Evolutionary conservation across 2,329 filamentous ascomycete species (phyloP).

Genomic region (Aulographum hederae): DNA sequence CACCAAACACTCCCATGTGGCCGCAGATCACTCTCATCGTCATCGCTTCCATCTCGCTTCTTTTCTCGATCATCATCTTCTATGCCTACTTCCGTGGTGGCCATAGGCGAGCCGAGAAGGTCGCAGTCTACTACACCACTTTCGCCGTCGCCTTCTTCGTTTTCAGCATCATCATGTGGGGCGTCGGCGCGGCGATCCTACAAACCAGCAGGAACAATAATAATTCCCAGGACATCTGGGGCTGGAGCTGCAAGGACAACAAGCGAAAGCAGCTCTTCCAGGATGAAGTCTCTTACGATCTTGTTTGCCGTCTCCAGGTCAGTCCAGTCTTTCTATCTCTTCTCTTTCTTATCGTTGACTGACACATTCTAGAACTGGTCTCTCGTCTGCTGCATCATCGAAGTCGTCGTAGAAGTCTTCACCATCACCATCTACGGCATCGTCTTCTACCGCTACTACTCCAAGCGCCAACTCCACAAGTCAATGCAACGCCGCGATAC

Average conservation of each 20-base stretch:
- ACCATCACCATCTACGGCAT: constrained; percentile 85
- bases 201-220: constrained; percentile 59
- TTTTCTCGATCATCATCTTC: constrained; percentile 64
- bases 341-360: constrained; percentile 7
- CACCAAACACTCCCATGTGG: constrained; percentile 62
- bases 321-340: constrained; percentile 10
- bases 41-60: constrained; percentile 64
- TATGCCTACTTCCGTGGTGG: constrained; percentile 76
- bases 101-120: constrained; percentile 76
- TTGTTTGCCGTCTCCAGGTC: constrained; percentile 78
- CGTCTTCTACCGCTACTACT: constrained; percentile 95
- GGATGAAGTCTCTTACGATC: constrained; percentile 68
- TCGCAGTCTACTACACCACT: constrained; percentile 85
- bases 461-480: constrained; percentile 86
- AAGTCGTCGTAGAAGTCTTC: constrained; percentile 81
- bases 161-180: constrained; percentile 85
- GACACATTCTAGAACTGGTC: constrained; percentile 58
- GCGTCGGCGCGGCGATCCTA: constrained; percentile 64
- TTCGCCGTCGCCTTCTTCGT: constrained; percentile 91
- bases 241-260: constrained; percentile 92
- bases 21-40: constrained; percentile 70
- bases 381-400: constrained; percentile 91
- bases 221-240: constrained; percentile 82
- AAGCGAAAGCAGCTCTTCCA: constrained; percentile 58
- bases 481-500: constrained; percentile 92